phyloP scores from a whole-genome alignment of 768 basidiomycete species.

The Mycena galericulata region DNA sequence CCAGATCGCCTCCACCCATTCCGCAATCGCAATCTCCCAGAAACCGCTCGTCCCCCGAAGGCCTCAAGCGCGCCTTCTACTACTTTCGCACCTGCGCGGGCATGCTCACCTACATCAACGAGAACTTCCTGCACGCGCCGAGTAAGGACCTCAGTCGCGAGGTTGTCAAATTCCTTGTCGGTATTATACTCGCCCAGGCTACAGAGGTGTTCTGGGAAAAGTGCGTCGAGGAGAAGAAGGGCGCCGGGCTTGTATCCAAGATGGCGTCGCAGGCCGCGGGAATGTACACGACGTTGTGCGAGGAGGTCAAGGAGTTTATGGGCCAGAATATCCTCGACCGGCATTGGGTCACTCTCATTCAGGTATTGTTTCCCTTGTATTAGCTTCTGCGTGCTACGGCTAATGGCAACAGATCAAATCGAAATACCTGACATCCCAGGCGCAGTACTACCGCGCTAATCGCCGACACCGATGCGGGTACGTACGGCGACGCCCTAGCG shows the following conservation, averaged over 20 bases:
- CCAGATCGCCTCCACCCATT: slow-evolving; percentile 95
- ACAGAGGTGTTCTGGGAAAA: slow-evolving; percentile 98
- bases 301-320: slow-evolving; percentile 97
- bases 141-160: slow-evolving; percentile 95
- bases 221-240: slow-evolving; percentile 92
- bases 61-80: slow-evolving; percentile 92
- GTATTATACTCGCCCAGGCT: slow-evolving; percentile 92
- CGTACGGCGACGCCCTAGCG: slow-evolving; percentile 89
- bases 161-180: slow-evolving; percentile 92
- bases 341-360: slow-evolving; percentile 91
- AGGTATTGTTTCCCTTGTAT: slow-evolving; percentile 62
- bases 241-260: slow-evolving; percentile 80
- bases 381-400: not conserved
- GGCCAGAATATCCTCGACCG: slow-evolving; percentile 96
- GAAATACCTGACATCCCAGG: slow-evolving; percentile 87
- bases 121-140: slow-evolving; percentile 98
- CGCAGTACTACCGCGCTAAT: slow-evolving; percentile 89
- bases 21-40: slow-evolving; percentile 88
- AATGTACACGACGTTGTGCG: slow-evolving; percentile 85
- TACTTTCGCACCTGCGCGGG: slow-evolving; percentile 92
- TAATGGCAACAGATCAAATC: slow-evolving; percentile 78
- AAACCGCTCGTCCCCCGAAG: slow-evolving; percentile 91
- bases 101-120: slow-evolving; percentile 99
- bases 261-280: slow-evolving; percentile 85
- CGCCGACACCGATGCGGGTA: slow-evolving; percentile 79